phyloP scores from a whole-genome alignment of 352 stramenopile genomes.

The Pythium sukuiense region DNA sequence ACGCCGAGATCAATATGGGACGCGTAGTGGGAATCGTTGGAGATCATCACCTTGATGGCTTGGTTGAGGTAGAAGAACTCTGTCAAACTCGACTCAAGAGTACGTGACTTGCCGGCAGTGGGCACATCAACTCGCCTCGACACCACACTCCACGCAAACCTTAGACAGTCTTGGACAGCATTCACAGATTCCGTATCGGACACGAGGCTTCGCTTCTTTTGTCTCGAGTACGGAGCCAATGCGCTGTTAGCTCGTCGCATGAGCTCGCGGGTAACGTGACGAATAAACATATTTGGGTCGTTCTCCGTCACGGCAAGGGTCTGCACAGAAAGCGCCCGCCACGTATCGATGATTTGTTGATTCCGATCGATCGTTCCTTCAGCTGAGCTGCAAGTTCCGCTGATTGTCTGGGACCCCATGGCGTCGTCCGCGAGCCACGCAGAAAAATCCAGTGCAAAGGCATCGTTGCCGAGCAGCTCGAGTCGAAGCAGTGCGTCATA shows the following conservation, averaged over 20 bases:
- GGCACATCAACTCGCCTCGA: constrained; percentile 28
- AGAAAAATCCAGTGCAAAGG: constrained; percentile 12
- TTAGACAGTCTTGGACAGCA: constrained; percentile 40
- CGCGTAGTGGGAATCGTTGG: constrained; percentile 5
- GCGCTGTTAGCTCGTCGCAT: not conserved
- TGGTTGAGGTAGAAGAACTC: constrained; percentile 48
- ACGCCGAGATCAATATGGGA: not conserved
- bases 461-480: constrained; percentile 11
- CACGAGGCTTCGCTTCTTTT: constrained; percentile 11
- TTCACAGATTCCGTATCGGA: not conserved
- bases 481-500: constrained; percentile 8
- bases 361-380: not conserved
- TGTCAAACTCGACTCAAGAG: constrained; percentile 35
- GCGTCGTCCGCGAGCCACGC: constrained; percentile 8
- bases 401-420: not conserved
- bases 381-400: not conserved
- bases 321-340: constrained; percentile 34
- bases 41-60: constrained; percentile 23
- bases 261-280: constrained; percentile 16
- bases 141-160: constrained; percentile 43
- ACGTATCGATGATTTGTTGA: constrained; percentile 31
- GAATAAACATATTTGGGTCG: constrained; percentile 49
- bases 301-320: constrained; percentile 46
- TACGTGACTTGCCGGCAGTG: not conserved
- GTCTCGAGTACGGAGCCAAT: not conserved